phyloP scores from a whole-genome alignment of 495 filamentous ascomycete genomes.

The Aspergillus steynii region DNA sequence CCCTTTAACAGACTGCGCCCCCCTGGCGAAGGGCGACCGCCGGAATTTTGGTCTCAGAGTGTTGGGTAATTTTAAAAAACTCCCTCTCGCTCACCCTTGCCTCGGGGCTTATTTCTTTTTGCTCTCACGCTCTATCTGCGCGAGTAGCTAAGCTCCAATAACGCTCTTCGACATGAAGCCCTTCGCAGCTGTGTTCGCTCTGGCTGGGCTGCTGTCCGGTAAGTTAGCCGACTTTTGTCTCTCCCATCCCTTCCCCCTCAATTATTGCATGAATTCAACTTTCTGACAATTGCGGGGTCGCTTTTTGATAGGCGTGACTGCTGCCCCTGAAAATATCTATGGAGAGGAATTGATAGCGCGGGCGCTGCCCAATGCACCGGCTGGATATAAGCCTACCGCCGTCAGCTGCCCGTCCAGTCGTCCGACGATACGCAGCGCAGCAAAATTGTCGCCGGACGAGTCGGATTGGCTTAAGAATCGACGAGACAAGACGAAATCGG shows the following conservation, averaged over 20 bases:
- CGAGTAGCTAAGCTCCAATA: neutral
- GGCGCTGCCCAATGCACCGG: conserved; percentile 48
- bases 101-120: neutral
- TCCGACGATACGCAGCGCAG: conserved; percentile 56
- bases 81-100: neutral
- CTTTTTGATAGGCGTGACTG: conserved; percentile 5
- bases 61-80: neutral
- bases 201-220: conserved; percentile 36
- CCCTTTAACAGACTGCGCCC: neutral
- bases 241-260: neutral
- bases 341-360: conserved; percentile 16
- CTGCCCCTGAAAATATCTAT: conserved; percentile 7
- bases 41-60: conserved; percentile 5
- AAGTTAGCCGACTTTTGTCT: conserved; percentile 11
- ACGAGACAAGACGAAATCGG: conserved; percentile 55
- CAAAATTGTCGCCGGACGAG: conserved; percentile 64
- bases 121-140: conserved; percentile 3
- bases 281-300: neutral
- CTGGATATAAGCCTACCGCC: conserved; percentile 45
- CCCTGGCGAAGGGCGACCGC: conserved; percentile 17
- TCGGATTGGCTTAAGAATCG: conserved; percentile 62
- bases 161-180: conserved; percentile 25
- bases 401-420: conserved; percentile 44
- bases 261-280: neutral
- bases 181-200: conserved; percentile 23